Evolutionary conservation across 331 rosid species (phyloP).

Genomic region (Phaseolus coccineus): DNA sequence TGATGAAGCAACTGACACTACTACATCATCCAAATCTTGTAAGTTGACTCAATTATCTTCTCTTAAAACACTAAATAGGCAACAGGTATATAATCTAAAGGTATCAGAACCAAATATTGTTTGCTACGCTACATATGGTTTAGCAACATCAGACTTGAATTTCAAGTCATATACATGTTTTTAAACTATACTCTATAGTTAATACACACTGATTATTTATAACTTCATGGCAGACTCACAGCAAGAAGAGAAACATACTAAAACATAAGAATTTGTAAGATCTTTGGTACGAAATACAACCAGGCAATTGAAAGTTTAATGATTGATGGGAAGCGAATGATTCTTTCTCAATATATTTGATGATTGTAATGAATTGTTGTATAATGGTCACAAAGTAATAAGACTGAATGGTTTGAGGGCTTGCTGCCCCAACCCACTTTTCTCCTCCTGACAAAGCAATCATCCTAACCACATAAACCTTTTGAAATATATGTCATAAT

Average conservation of each 20-base stretch:
- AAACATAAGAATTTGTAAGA: slow-evolving; percentile 18
- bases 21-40: neutral
- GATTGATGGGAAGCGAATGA: neutral
- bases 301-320: slow-evolving; percentile 1
- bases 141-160: neutral
- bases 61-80: slow-evolving; percentile 18
- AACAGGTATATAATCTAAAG: slow-evolving; percentile 1
- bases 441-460: neutral
- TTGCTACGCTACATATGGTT: neutral
- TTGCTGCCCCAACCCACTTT: slow-evolving; percentile 23
- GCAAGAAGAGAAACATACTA: neutral
- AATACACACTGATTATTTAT: neutral
- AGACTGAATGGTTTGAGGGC: neutral
- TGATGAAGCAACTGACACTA: slow-evolving; percentile 18
- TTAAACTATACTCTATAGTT: neutral
- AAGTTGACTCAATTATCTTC: slow-evolving; percentile 11
- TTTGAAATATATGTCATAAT: slow-evolving; percentile 9
- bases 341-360: neutral
- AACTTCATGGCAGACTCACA: neutral
- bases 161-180: neutral
- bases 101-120: slow-evolving; percentile 9
- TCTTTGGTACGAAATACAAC: neutral
- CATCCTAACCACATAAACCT: slow-evolving; percentile 36
- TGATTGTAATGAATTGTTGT: neutral
- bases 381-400: neutral